Percentiles rank a stretch among this genome's conserved stretches.
Conservation (phyloP, 2,329 filamentous ascomycete genomes). For the Lasiodiplodia citricola region DNA sequence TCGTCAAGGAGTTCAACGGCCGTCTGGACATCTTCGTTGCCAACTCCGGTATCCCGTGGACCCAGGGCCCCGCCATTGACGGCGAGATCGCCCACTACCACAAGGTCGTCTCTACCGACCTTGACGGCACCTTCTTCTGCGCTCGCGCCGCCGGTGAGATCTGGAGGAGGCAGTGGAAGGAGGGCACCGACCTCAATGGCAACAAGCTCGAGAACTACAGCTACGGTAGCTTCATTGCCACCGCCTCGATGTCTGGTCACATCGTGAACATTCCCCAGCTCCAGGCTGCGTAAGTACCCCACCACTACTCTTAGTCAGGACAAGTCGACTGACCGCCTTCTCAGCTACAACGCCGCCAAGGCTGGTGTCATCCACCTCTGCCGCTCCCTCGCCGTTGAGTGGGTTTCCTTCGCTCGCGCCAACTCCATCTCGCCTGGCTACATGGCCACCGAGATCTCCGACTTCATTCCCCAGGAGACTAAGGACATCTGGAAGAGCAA, state of each 20-base stretch:
- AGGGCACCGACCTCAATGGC: slow-evolving; percentile 28
- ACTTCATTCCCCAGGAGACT: slow-evolving; percentile 70
- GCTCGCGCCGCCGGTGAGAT: slow-evolving; percentile 77
- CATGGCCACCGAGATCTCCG: slow-evolving; percentile 70
- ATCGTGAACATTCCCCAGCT: slow-evolving; percentile 84
- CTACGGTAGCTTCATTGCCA: slow-evolving; percentile 67
- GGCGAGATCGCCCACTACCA: slow-evolving; percentile 74
- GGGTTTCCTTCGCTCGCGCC: slow-evolving; percentile 71
- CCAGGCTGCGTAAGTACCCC: slow-evolving; percentile 47
- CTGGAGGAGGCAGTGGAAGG: slow-evolving; percentile 27
- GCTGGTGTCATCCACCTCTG: slow-evolving; percentile 70
- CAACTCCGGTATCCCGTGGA: slow-evolving; percentile 67
- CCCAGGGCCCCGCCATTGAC: slow-evolving; percentile 71
- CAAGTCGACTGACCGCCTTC: background rate
- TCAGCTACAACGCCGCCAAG: slow-evolving; percentile 58
- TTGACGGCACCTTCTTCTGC: slow-evolving; percentile 87
- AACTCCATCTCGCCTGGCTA: slow-evolving; percentile 72
- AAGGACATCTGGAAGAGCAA: slow-evolving; percentile 78
- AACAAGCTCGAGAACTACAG: slow-evolving; percentile 28
- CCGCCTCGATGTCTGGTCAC: slow-evolving; percentile 76
- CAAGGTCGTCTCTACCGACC: slow-evolving; percentile 81
- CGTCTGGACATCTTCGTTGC: slow-evolving; percentile 71
- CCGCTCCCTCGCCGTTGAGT: slow-evolving; percentile 69
- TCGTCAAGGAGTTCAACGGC: slow-evolving; percentile 72
- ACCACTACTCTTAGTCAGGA: background rate